A percentile compares a stretch with the other conserved stretches of the same genome.
Conservation (phyloP, 2,329 filamentous ascomycete genomes). For the Colletotrichum sp. region DNA sequence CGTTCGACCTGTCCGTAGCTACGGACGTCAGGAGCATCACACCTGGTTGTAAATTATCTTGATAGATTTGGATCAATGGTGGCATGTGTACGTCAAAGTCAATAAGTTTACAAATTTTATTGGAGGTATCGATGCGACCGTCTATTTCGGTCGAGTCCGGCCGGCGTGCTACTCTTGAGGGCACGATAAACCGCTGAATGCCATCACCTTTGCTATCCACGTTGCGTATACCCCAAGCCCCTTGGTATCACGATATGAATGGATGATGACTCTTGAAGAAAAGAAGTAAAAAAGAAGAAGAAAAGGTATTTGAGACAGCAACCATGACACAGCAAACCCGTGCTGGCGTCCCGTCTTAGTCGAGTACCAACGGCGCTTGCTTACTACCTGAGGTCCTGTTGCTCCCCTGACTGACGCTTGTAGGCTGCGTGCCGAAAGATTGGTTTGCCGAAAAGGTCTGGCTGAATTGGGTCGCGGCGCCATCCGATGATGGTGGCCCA, state of each 20-base stretch:
- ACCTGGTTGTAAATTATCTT: background rate
- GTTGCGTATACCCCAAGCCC: background rate
- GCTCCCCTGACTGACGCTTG: conserved; percentile 8
- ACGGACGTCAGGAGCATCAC: background rate
- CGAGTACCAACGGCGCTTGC: conserved; percentile 17
- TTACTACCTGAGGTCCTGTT: conserved; percentile 15
- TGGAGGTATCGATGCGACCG: conserved; percentile 12
- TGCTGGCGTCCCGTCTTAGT: background rate
- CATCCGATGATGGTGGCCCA: conserved; percentile 2
- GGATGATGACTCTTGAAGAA: background rate
- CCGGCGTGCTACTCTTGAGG: background rate
- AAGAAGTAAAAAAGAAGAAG: background rate
- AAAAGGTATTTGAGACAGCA: background rate
- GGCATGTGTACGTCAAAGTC: background rate
- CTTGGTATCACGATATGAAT: background rate
- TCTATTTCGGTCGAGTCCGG: background rate
- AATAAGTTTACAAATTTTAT: background rate
- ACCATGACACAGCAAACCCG: background rate
- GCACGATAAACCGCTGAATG: background rate
- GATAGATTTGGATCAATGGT: background rate
- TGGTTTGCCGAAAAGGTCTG: conserved; percentile 18
- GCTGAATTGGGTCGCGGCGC: conserved; percentile 10
- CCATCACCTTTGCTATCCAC: background rate
- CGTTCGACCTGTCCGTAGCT: background rate
- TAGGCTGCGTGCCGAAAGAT: conserved; percentile 20